Evolutionary conservation across 1,139 yeast genomes (phyloP), one percentile per base, ranked within the genome.

Genomic region (Lodderomyces theae): DNA sequence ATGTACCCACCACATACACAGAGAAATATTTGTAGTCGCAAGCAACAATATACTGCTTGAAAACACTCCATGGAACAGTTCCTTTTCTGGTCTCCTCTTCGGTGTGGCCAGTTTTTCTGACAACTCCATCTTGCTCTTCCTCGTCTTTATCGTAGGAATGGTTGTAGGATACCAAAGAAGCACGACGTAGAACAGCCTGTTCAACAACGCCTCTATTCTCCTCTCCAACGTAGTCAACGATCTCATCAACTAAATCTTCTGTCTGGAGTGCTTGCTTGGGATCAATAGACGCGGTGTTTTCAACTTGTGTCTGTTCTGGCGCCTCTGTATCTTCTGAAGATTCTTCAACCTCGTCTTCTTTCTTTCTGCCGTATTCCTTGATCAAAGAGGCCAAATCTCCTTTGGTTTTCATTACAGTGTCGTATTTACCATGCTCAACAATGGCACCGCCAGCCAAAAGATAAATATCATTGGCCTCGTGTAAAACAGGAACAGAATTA

Each of bases 281-380:
- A 17, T 26, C 38, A 2, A 28, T 23, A 15, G 25, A 17, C 22
- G 23, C 4, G 10, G 21, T 5, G 3, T 11, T 6, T 4, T 12
- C 22, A 11, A 2, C 16, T n/a, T n/a, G 16, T 10, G 22, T 51
- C 50, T 1, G 50, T 52, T 2, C 54, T 44, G 26, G 53, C 49
- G 25, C 52, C 41, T 57, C 56, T 1, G 65, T 41, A 28, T 76
- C 71, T 21, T 63, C 72, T 11, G 64, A 71, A 34, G 69, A 69
- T 35, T 72, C 79, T 35, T 65, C 74, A 26, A 55, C 33, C 16
- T 75, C 74, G 21, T 44, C 41, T 26, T 29, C 39, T 11, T 24
- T 31, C 33, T 13, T 40, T 38, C 52, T 50, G 7, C 64, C 66
- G 47, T 57, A 61, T 42, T 62, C 66, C 12, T 46, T 47, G n/a